These are phyloP conservation scores for Salix caprea DNA, from an alignment of 345 rosid species.

Conservation along the genomic window DNA sequence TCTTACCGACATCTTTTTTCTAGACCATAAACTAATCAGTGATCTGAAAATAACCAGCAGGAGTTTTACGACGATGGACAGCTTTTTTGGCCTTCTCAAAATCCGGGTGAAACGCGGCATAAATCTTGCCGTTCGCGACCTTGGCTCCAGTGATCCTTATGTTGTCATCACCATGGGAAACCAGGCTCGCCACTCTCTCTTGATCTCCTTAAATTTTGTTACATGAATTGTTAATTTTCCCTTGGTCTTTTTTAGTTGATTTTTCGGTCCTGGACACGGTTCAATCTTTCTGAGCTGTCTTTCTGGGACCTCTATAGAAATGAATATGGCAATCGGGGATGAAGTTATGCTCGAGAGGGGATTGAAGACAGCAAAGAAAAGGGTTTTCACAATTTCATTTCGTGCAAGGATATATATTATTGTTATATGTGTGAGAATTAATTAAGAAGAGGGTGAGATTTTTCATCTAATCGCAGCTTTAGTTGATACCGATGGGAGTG, in stretches of 20 bases:
- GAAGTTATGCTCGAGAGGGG: not conserved
- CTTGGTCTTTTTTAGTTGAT: no score
- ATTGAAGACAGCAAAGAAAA: not conserved
- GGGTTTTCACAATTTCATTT: not conserved
- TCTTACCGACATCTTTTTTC: not conserved
- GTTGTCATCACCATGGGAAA: constrained; percentile 27
- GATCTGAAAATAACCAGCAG: not conserved
- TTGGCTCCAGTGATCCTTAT: constrained; percentile 37
- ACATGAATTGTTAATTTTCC: not conserved
- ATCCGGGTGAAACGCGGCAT: constrained; percentile 26
- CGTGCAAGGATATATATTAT: not conserved
- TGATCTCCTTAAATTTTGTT: not conserved
- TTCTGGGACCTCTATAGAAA: not conserved
- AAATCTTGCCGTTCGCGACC: constrained; percentile 38
- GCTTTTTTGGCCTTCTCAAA: constrained; percentile 32
- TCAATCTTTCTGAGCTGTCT: not conserved
- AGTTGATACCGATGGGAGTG: not conserved
- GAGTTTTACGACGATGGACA: constrained; percentile 6
- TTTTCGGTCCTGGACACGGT: not conserved
- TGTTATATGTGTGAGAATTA: not conserved
- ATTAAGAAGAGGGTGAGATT: not conserved
- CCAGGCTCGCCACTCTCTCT: constrained; percentile 4
- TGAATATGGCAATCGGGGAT: not conserved
- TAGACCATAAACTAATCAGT: not conserved
- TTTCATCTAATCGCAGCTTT: not conserved